Conservation (phyloP, 495 filamentous ascomycete genomes). For the Trypethelium eluteriae region DNA sequence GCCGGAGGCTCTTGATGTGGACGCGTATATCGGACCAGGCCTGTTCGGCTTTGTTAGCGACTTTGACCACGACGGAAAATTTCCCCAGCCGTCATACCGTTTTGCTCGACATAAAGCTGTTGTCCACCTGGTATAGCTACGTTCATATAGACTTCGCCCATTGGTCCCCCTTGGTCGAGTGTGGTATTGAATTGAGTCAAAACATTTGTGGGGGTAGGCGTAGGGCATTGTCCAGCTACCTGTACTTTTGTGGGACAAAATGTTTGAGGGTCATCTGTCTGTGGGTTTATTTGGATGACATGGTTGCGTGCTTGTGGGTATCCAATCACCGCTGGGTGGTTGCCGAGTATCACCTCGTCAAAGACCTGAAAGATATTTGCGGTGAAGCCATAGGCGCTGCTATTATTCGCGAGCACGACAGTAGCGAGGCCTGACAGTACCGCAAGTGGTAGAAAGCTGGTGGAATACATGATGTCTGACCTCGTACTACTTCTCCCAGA, state of each 20-base stretch:
- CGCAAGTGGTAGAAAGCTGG: neutral
- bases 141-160: slow-evolving; percentile 1
- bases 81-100: neutral
- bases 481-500: neutral
- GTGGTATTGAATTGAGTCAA: slow-evolving; percentile 6
- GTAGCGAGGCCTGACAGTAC: neutral
- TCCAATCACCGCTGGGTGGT: neutral
- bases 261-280: neutral
- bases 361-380: neutral
- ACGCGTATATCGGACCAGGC: neutral
- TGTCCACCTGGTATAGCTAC: neutral
- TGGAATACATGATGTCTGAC: neutral
- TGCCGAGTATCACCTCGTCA: neutral
- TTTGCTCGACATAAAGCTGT: neutral
- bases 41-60: neutral
- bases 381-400: neutral
- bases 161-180: neutral
- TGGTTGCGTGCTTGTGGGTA: neutral
- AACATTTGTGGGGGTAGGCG: neutral
- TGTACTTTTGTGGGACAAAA: neutral
- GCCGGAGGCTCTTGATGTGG: neutral
- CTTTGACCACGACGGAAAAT: neutral
- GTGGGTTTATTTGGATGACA: neutral
- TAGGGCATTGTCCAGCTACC: neutral
- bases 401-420: neutral